phyloP scores from a whole-genome alignment of 768 basidiomycete species.

The Tricholoma sp. region DNA sequence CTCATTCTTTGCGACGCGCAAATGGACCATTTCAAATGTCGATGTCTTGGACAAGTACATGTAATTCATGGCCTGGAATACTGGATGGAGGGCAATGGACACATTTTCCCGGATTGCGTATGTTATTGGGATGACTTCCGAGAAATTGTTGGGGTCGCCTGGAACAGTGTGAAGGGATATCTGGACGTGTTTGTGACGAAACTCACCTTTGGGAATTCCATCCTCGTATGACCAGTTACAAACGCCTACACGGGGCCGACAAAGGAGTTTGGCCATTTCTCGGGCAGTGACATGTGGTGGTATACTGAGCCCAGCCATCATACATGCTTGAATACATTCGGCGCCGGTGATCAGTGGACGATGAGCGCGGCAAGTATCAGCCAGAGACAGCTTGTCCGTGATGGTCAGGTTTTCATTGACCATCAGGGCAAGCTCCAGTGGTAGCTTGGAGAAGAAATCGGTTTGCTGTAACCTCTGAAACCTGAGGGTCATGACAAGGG shows the following conservation, averaged over 20 bases:
- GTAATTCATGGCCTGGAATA: background rate
- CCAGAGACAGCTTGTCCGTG: background rate
- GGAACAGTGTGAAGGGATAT: background rate
- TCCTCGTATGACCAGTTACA: background rate
- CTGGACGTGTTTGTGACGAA: background rate
- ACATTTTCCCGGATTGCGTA: background rate
- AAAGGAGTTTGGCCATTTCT: background rate
- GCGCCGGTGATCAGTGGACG: background rate
- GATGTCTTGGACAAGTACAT: background rate
- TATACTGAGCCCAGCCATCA: background rate
- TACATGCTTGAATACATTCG: background rate
- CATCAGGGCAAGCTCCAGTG: background rate
- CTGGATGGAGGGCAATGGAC: background rate
- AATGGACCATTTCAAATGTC: background rate
- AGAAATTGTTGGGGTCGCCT: background rate
- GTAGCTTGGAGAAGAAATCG: background rate
- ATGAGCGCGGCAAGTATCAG: background rate
- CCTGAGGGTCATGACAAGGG: too few relatives aligned
- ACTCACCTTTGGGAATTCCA: background rate
- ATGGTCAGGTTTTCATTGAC: background rate
- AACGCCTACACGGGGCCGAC: background rate
- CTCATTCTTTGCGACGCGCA: background rate
- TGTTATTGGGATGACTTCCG: background rate
- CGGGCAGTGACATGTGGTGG: background rate
- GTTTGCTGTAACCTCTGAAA: background rate